Evolutionary conservation across 1,139 yeast species (phyloP).

Genomic region (Pichia cactophila): DNA sequence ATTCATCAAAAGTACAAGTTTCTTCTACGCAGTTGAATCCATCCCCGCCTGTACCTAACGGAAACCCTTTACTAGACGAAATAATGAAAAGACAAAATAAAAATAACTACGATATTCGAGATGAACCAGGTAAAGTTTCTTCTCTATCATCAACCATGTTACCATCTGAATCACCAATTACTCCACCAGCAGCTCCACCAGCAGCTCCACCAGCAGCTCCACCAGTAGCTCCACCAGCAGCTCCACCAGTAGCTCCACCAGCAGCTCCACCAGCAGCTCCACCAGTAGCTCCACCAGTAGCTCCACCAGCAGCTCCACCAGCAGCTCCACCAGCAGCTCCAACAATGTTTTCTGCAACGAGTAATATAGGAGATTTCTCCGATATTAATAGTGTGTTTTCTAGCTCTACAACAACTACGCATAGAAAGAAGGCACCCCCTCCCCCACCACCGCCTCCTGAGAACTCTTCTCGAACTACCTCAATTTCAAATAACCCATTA

Average conservation of each 20-base stretch:
- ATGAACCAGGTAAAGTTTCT: background rate
- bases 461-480: background rate
- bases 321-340: conserved; percentile 4
- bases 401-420: conserved; percentile 1
- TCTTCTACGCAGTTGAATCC: conserved; percentile 12
- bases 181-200: conserved; percentile 10
- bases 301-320: conserved; percentile 8
- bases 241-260: conserved; percentile 1
- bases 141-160: background rate
- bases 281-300: conserved; percentile 1
- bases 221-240: conserved; percentile 4
- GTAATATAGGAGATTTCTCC: conserved; percentile 1
- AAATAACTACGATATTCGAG: background rate
- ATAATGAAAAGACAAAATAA: conserved; percentile 11
- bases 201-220: conserved; percentile 10
- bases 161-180: background rate
- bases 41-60: conserved; percentile 6
- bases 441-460: background rate
- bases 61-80: conserved; percentile 16
- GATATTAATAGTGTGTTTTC: conserved; percentile 3
- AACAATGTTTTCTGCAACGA: conserved; percentile 12
- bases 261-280: conserved; percentile 3
- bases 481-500: background rate
- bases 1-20: conserved; percentile 12
- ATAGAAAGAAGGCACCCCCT: background rate